phyloP scores from a whole-genome alignment of 2,329 filamentous ascomycete genomes.

The Aspergillus pseudoglaucus region DNA sequence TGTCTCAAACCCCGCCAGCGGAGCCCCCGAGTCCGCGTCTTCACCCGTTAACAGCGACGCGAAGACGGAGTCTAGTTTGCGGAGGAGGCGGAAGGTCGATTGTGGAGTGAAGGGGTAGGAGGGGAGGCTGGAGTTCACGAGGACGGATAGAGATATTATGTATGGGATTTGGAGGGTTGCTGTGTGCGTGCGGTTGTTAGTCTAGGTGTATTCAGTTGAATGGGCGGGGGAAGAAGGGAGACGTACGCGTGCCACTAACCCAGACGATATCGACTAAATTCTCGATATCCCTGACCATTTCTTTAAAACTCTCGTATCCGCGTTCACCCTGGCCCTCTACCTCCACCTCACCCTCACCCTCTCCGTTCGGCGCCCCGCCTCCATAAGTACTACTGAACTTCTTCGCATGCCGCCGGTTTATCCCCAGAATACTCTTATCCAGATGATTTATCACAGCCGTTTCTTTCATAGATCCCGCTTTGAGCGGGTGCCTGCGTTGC shows the following conservation, averaged over 20 bases:
- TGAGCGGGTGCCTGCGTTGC: constrained; percentile 47
- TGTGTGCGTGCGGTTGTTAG: constrained; percentile 26
- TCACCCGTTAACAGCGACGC: constrained; percentile 64
- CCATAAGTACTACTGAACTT: constrained; percentile 36
- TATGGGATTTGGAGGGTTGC: constrained; percentile 77
- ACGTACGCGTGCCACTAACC: constrained; percentile 78
- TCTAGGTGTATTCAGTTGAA: background rate
- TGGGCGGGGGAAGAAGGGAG: background rate
- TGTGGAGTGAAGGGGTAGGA: constrained; percentile 63
- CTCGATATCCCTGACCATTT: constrained; percentile 69
- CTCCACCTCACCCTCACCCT: background rate
- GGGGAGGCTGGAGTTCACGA: constrained; percentile 64
- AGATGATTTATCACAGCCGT: constrained; percentile 52
- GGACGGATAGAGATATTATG: constrained; percentile 67
- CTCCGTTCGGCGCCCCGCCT: constrained; percentile 14
- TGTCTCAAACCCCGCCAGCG: constrained; percentile 64
- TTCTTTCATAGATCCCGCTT: constrained; percentile 53
- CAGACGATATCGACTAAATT: constrained; percentile 72
- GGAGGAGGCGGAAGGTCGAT: constrained; percentile 63
- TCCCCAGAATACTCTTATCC: constrained; percentile 46
- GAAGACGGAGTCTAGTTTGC: constrained; percentile 79
- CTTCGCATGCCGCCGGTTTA: constrained; percentile 49
- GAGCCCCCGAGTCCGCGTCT: constrained; percentile 58
- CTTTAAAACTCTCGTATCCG: constrained; percentile 58
- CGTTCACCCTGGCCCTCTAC: constrained; percentile 17